Percentiles rank a stretch among this genome's conserved stretches.
These are phyloP conservation scores for Tolypocladium guangdongense DNA, from an alignment of 2,329 filamentous ascomycete species.

Conservation along the genomic window DNA sequence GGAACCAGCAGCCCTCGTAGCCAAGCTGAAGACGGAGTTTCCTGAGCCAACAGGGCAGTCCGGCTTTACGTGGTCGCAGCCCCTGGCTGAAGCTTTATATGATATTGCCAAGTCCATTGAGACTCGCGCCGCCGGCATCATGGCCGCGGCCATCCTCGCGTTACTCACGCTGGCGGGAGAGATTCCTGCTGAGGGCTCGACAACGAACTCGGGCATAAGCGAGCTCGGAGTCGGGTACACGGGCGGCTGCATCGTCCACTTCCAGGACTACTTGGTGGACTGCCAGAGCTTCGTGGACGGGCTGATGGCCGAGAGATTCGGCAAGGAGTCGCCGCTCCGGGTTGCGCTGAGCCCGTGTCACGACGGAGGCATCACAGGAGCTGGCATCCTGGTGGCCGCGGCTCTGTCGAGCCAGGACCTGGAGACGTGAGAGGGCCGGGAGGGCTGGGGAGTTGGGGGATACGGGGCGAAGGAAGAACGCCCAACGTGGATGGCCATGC, in stretches of 20 bases:
- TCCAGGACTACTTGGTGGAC: conserved; percentile 60
- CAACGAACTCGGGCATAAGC: conserved; percentile 12
- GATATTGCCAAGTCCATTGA: conserved; percentile 61
- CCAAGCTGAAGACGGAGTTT: conserved; percentile 40
- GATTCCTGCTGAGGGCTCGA: conserved; percentile 29
- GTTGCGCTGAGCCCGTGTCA: conserved; percentile 45
- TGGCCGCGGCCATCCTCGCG: conserved; percentile 62
- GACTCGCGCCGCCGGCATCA: conserved; percentile 59
- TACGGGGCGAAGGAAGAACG: too few relatives aligned
- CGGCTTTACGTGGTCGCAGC: conserved; percentile 51
- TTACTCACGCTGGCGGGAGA: conserved; percentile 60
- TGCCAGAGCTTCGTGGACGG: conserved; percentile 59
- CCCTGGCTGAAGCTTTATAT: conserved; percentile 48
- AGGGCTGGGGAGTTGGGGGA: too few relatives aligned
- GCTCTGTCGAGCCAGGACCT: conserved; percentile 22
- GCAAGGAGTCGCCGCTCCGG: conserved; percentile 22
- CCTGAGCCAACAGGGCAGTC: conserved; percentile 32
- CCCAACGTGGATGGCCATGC: neutral
- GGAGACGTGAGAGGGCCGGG: conserved; percentile 3
- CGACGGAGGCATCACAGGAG: conserved; percentile 50
- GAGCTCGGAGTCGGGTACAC: conserved; percentile 71
- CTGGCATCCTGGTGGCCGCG: conserved; percentile 46
- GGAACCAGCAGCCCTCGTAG: conserved; percentile 29
- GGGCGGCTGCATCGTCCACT: conserved; percentile 70
- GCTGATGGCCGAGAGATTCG: conserved; percentile 26